phyloP scores from a whole-genome alignment of 257 asterid genomes.

The Leptodermis oblonga region DNA sequence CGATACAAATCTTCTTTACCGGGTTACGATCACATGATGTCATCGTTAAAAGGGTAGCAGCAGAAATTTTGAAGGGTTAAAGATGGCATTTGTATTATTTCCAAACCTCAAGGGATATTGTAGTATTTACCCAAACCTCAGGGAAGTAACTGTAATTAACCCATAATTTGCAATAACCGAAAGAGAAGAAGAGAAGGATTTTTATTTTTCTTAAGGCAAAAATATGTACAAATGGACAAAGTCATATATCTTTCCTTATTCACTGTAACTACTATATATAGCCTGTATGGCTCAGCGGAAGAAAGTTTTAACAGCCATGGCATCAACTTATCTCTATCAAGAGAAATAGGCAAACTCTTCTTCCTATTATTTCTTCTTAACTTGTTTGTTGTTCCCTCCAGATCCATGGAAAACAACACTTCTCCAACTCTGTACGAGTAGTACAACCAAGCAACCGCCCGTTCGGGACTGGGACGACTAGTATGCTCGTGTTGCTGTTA shows the following conservation, averaged over 20 bases:
- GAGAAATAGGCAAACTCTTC: background rate
- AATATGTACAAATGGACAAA: slow-evolving; percentile 7
- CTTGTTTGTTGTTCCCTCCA: background rate
- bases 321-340: background rate
- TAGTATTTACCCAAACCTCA: too few species aligned
- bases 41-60: too few species aligned
- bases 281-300: background rate
- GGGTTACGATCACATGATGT: too few species aligned
- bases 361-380: background rate
- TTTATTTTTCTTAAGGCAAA: too few species aligned
- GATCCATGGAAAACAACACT: slow-evolving; percentile 3
- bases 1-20: too few species aligned
- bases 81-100: too few species aligned
- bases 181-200: background rate
- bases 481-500: slow-evolving; percentile 65
- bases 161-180: background rate
- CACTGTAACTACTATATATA: too few species aligned
- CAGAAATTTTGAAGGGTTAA: too few species aligned
- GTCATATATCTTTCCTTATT: background rate
- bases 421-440: too few species aligned
- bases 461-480: slow-evolving; percentile 18
- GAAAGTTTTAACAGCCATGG: slow-evolving; percentile 5
- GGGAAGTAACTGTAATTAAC: too few species aligned
- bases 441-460: slow-evolving; percentile 19
- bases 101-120: too few species aligned